Conservation (phyloP, 2,329 filamentous ascomycete genomes). For the Coleophoma eucalyptorum region DNA sequence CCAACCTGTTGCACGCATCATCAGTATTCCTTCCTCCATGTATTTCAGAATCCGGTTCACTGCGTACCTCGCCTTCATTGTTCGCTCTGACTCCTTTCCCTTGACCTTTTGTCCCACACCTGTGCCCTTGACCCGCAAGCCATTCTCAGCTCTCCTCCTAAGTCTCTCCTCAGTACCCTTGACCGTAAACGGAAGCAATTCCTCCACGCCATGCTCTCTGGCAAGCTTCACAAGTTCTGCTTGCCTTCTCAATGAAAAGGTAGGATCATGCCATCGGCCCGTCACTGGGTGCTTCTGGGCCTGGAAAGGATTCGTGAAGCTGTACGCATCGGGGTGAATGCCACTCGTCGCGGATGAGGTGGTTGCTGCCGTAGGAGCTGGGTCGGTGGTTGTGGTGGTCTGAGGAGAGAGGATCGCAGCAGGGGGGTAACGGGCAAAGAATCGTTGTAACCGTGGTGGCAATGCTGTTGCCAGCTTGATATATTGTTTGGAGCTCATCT, state of each 20-base stretch:
- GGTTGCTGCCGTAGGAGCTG: constrained; percentile 33
- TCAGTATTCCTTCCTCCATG: constrained; percentile 29
- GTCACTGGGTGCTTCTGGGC: constrained; percentile 75
- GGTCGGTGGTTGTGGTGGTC: constrained; percentile 33
- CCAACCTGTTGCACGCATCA: constrained; percentile 53
- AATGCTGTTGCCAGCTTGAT: constrained; percentile 64
- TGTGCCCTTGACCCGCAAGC: constrained; percentile 84
- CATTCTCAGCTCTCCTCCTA: constrained; percentile 70
- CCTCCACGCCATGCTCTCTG: constrained; percentile 71
- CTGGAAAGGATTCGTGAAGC: constrained; percentile 70
- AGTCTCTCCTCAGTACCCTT: constrained; percentile 74
- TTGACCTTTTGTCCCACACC: constrained; percentile 91
- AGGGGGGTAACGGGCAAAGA: constrained; percentile 89
- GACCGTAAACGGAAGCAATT: constrained; percentile 70
- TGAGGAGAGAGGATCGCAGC: constrained; percentile 46
- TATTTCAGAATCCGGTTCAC: background rate
- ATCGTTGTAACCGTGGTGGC: constrained; percentile 73
- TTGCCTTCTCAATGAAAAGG: constrained; percentile 81
- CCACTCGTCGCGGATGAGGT: background rate
- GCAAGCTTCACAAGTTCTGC: constrained; percentile 89
- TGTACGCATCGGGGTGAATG: constrained; percentile 23
- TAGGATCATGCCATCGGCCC: constrained; percentile 78
- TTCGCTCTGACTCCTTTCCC: constrained; percentile 90
- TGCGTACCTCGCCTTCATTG: constrained; percentile 68
- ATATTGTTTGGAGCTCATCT: constrained; percentile 15